Percentiles rank a stretch among this genome's conserved stretches.
These are phyloP conservation scores for Pueraria montana DNA, from an alignment of 306 rosid genomes.

Conservation along the genomic window DNA sequence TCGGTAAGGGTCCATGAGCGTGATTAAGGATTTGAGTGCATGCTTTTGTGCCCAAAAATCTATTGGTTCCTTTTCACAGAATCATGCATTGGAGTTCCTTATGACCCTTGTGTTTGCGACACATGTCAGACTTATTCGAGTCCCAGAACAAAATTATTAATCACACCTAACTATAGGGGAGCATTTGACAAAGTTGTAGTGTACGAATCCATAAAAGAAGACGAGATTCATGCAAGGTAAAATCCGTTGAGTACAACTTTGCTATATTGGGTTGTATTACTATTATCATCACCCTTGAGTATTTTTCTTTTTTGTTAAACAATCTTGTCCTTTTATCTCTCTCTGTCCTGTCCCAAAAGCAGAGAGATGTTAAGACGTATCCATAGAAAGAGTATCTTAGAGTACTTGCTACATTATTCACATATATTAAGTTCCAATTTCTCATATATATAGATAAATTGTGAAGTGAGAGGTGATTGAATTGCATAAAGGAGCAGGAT, in stretches of 20 bases:
- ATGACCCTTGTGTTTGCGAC: slow-evolving; percentile 35
- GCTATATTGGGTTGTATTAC: neutral
- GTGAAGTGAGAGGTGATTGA: neutral
- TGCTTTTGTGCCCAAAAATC: slow-evolving; percentile 47
- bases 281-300: neutral
- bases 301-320: neutral
- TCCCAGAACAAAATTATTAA: slow-evolving; percentile 9
- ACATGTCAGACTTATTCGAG: slow-evolving; percentile 41
- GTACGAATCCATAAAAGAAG: slow-evolving; percentile 53
- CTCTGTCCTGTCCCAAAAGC: neutral
- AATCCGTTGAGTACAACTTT: neutral
- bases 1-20: slow-evolving; percentile 24
- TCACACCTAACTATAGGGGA: slow-evolving; percentile 35
- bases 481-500: too few species aligned
- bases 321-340: neutral
- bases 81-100: slow-evolving; percentile 30
- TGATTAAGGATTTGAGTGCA: slow-evolving; percentile 37
- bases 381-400: neutral
- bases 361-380: neutral
- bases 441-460: neutral
- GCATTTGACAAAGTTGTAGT: slow-evolving; percentile 49
- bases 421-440: neutral
- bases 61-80: slow-evolving; percentile 44
- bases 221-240: neutral
- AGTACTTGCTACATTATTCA: neutral